Conservation (phyloP, 805 yeast species). For the Yarrowia porcina region DNA sequence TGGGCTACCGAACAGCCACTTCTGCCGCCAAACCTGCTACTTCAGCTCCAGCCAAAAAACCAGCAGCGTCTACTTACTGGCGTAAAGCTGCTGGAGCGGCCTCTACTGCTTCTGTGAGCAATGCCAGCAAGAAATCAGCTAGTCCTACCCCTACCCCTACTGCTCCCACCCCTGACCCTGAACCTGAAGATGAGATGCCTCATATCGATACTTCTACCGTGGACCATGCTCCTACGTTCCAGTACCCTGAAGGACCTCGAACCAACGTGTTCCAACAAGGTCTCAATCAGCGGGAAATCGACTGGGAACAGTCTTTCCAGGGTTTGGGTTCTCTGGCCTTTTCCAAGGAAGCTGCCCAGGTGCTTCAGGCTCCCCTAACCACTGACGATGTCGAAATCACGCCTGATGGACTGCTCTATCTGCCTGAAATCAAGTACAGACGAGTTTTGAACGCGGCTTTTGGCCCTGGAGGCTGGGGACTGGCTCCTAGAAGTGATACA, state of each 20-base stretch:
- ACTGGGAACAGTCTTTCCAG: conserved; percentile 86
- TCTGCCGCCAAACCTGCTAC: neutral
- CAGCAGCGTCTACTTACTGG: conserved; percentile 2
- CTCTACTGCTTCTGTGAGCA: conserved; percentile 6
- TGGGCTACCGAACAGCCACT: neutral
- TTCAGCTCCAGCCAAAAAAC: neutral
- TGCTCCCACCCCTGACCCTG: neutral
- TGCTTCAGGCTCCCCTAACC: conserved; percentile 60
- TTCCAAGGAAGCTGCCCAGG: conserved; percentile 53
- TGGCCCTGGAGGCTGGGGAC: conserved; percentile 99
- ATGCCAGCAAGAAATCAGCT: neutral
- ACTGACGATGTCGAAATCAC: conserved; percentile 83
- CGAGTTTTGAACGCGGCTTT: conserved; percentile 84
- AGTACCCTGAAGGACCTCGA: neutral
- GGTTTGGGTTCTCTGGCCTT: conserved; percentile 85
- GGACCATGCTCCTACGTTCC: neutral
- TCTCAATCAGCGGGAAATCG: conserved; percentile 33
- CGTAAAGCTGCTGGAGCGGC: conserved; percentile 2
- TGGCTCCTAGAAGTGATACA: conserved; percentile 89
- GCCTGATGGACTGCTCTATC: conserved; percentile 87
- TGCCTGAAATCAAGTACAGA: conserved; percentile 95
- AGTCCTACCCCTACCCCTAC: neutral
- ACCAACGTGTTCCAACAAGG: neutral
- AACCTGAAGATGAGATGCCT: neutral
- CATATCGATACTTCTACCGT: neutral